Conservation (phyloP, 371 early-diverging fungal species). For the Syncephalastrum racemosum region DNA sequence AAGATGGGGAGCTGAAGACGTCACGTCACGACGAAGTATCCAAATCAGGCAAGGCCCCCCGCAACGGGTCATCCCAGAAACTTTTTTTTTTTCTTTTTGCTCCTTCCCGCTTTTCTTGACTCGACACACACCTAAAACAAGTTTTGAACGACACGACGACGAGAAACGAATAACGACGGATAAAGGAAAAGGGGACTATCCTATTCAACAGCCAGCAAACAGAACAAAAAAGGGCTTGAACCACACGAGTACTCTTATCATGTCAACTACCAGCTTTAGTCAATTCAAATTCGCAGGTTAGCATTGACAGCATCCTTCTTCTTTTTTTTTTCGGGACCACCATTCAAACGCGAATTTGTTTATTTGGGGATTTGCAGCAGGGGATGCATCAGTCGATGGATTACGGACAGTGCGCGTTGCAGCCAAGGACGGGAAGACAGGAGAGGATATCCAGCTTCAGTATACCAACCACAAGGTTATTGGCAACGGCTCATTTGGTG, state of each 20-base stretch:
- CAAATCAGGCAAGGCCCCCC: no score
- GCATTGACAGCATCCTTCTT: not conserved
- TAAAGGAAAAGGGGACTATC: no score
- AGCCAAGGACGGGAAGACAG: constrained; percentile 84
- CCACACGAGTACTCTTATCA: not conserved
- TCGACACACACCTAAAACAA: no score
- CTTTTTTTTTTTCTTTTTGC: no score
- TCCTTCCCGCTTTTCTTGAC: no score
- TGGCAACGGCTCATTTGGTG: constrained; percentile 96
- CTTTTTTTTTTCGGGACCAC: not conserved
- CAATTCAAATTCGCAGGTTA: constrained; percentile 16
- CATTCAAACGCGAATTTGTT: not conserved
- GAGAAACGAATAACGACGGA: no score
- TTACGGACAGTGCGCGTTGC: constrained; percentile 27
- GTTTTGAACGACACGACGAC: no score
- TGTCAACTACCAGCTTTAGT: constrained; percentile 18
- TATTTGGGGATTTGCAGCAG: constrained; percentile 3
- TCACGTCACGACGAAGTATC: no score
- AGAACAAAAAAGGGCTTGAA: no score
- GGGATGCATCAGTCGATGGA: constrained; percentile 8
- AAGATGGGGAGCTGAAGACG: no score
- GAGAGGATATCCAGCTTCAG: constrained; percentile 78
- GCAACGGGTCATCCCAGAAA: no score
- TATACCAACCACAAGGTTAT: constrained; percentile 89
- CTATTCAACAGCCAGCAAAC: no score